Percentiles rank a stretch among this genome's conserved stretches.
Conservation (phyloP, 768 basidiomycete genomes). For the Brasilioporus rufonigricans region DNA sequence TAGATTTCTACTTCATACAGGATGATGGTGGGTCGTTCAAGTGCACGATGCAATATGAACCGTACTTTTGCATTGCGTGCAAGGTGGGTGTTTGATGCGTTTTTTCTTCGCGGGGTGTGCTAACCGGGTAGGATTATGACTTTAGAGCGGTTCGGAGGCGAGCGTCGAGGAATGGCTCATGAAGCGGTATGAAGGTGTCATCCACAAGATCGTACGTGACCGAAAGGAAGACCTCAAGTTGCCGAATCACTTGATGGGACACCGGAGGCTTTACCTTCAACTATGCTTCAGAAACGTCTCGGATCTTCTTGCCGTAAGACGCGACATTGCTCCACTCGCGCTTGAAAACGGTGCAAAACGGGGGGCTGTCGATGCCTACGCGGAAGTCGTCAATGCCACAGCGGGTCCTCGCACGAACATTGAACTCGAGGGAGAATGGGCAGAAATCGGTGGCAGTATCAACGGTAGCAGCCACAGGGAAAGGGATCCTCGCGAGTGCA, state of each 20-base stretch:
- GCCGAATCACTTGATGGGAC: slow-evolving; percentile 97
- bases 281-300: slow-evolving; percentile 91
- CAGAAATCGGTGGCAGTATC: slow-evolving; percentile 42
- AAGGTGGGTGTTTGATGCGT: slow-evolving; percentile 52
- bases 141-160: slow-evolving; percentile 79
- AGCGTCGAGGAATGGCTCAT: slow-evolving; percentile 93
- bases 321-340: slow-evolving; percentile 88
- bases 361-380: slow-evolving; percentile 95
- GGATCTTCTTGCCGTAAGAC: slow-evolving; percentile 82
- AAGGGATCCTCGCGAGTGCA: slow-evolving; percentile 84
- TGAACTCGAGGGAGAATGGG: slow-evolving; percentile 65
- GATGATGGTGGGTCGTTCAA: slow-evolving; percentile 98
- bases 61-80: slow-evolving; percentile 92
- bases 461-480: slow-evolving; percentile 47
- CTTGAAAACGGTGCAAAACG: slow-evolving; percentile 89
- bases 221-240: slow-evolving; percentile 92
- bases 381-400: slow-evolving; percentile 87
- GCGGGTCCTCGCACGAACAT: slow-evolving; percentile 64
- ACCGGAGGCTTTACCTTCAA: slow-evolving; percentile 83
- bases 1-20: slow-evolving; percentile 97
- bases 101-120: not conserved
- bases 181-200: slow-evolving; percentile 88
- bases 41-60: slow-evolving; percentile 87
- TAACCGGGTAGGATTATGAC: slow-evolving; percentile 1
- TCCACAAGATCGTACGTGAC: slow-evolving; percentile 74